Evolutionary conservation across 2,329 filamentous ascomycete genomes (phyloP).

Genomic region (Colletotrichum abscissum): DNA sequence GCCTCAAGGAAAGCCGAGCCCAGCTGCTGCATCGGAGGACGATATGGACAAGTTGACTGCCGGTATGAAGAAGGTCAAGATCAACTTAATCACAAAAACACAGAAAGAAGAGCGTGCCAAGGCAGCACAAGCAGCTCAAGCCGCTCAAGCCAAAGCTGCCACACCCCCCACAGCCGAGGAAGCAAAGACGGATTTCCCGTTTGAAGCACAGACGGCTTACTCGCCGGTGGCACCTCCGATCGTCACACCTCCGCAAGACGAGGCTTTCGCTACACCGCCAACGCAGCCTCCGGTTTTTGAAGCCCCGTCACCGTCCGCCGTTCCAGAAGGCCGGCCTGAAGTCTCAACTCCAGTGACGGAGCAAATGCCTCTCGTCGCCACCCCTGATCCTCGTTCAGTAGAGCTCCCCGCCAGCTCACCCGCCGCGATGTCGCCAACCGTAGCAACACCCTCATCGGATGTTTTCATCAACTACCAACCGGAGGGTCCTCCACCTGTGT

Average conservation of each 20-base stretch:
- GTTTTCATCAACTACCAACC: conserved; percentile 67
- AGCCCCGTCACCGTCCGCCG: conserved; percentile 4
- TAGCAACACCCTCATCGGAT: conserved; percentile 42
- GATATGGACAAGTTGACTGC: conserved; percentile 67
- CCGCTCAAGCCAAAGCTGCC: conserved; percentile 38
- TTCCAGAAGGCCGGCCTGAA: neutral
- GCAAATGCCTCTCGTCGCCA: conserved; percentile 3
- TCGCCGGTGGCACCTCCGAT: conserved; percentile 4
- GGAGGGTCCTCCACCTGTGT: conserved; percentile 58
- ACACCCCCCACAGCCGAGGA: conserved; percentile 34
- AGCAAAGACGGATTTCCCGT: neutral
- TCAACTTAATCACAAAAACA: conserved; percentile 69
- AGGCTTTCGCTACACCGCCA: conserved; percentile 5
- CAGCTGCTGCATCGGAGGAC: conserved; percentile 40
- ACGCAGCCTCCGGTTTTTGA: neutral
- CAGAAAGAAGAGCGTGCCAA: conserved; percentile 65
- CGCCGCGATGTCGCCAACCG: conserved; percentile 37
- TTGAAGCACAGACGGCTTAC: neutral
- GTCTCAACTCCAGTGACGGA: conserved; percentile 25
- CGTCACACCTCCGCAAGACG: conserved; percentile 25
- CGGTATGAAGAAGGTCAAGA: conserved; percentile 72
- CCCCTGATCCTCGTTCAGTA: conserved; percentile 39
- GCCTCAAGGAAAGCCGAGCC: conserved; percentile 4
- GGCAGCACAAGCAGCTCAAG: conserved; percentile 39
- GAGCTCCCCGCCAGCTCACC: conserved; percentile 46